A percentile compares a stretch with the other conserved stretches of the same genome.
phyloP scores from a whole-genome alignment of 176 grass and related monocot species.

The Avena sativa region DNA sequence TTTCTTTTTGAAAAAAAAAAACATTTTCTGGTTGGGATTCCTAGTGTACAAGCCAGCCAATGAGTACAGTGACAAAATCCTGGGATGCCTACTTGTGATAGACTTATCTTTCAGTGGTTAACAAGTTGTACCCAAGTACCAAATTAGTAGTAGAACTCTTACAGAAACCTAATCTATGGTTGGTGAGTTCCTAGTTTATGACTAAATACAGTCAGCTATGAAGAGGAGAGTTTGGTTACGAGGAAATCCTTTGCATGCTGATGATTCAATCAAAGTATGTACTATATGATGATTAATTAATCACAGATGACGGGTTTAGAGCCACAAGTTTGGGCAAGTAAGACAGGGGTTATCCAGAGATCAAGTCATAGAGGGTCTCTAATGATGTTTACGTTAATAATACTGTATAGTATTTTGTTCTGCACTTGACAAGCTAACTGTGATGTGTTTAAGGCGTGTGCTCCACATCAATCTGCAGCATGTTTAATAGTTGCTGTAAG shows the following conservation, averaged over 20 bases:
- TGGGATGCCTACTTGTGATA: conserved; percentile 8
- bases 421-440: conserved; percentile 9
- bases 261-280: not conserved
- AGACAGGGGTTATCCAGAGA: not conserved
- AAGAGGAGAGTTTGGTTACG: conserved; percentile 27
- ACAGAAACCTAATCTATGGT: not conserved
- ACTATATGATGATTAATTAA: conserved; percentile 2
- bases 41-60: conserved; percentile 29
- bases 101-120: conserved; percentile 29
- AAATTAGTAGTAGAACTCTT: not conserved
- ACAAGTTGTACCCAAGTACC: not conserved
- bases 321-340: conserved; percentile 19
- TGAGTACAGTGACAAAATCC: conserved; percentile 34
- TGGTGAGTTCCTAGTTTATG: conserved; percentile 1
- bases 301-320: conserved; percentile 24
- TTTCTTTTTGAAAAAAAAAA: not conserved
- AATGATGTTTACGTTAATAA: not conserved
- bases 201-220: not conserved
- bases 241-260: conserved; percentile 1
- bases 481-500: not conserved
- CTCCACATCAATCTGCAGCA: conserved; percentile 1
- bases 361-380: not conserved
- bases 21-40: conserved; percentile 26
- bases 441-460: conserved; percentile 9
- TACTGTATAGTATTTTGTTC: not conserved